These are phyloP conservation scores for Chrysosporium keratinophilum DNA, from an alignment of 2,329 filamentous ascomycete species.

Conservation along the genomic window DNA sequence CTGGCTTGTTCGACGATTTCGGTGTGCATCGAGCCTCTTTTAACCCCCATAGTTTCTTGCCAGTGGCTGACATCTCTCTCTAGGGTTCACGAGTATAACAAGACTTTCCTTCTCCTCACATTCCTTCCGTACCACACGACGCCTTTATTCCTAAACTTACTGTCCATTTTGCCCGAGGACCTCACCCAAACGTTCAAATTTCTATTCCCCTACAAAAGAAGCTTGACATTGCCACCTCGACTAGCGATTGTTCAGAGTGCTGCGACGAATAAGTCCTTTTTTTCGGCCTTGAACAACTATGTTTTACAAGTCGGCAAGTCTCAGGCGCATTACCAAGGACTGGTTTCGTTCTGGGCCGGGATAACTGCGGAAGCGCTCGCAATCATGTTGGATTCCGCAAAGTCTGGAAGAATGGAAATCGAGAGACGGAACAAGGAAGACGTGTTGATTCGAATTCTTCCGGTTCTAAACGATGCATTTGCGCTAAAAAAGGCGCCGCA, in stretches of 20 bases:
- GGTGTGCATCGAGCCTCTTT: constrained; percentile 42
- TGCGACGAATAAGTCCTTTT: constrained; percentile 64
- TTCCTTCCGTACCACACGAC: constrained; percentile 89
- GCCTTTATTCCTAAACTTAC: constrained; percentile 70
- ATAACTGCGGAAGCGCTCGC: constrained; percentile 77
- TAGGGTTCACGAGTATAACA: constrained; percentile 88
- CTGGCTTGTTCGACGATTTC: constrained; percentile 86
- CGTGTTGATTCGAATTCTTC: constrained; percentile 57
- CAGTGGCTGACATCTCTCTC: background rate
- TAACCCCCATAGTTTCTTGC: background rate
- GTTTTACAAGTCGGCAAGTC: constrained; percentile 62
- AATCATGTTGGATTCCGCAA: constrained; percentile 65
- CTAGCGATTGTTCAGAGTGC: constrained; percentile 75
- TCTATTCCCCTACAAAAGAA: constrained; percentile 73
- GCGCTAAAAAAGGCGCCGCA: constrained; percentile 65
- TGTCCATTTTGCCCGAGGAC: constrained; percentile 70
- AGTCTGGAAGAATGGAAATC: constrained; percentile 63
- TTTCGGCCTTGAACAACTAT: constrained; percentile 66
- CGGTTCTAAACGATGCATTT: constrained; percentile 65
- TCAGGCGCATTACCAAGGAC: constrained; percentile 61
- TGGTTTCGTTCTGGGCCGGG: constrained; percentile 85
- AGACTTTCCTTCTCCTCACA: constrained; percentile 62
- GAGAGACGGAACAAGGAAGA: constrained; percentile 74
- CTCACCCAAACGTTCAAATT: constrained; percentile 71
- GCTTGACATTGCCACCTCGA: constrained; percentile 64